Evolutionary conservation across 805 yeast species (phyloP).

Genomic region (Kodamaea laetipori): DNA sequence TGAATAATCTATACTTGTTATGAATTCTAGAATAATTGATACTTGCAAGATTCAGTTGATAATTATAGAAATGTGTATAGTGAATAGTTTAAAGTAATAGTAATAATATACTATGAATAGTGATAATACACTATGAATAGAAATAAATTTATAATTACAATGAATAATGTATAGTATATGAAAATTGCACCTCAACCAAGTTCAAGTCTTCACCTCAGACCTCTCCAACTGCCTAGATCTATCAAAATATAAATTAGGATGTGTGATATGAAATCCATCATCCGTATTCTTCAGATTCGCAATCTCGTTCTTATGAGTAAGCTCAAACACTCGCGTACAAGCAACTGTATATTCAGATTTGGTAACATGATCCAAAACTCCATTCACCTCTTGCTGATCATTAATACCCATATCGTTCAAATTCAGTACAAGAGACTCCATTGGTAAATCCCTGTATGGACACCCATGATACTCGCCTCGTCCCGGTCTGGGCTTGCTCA

Average conservation of each 20-base stretch:
- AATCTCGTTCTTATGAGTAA: constrained; percentile 54
- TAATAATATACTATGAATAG: no score
- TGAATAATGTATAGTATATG: no score
- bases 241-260: constrained; percentile 88
- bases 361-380: constrained; percentile 66
- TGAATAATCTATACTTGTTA: no score
- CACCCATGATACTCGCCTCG: constrained; percentile 85
- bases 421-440: constrained; percentile 60
- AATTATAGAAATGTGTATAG: no score
- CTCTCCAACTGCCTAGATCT: constrained; percentile 62
- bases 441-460: constrained; percentile 77
- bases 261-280: constrained; percentile 67
- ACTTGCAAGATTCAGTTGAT: no score
- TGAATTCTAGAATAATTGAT: no score
- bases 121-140: no score
- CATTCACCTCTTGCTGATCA: constrained; percentile 57
- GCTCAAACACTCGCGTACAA: constrained; percentile 85
- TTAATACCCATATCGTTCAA: constrained; percentile 65
- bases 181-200: no score
- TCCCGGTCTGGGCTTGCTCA: constrained; percentile 69
- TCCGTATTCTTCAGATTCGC: constrained; percentile 32
- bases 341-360: constrained; percentile 79
- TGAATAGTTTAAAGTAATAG: background rate
- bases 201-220: constrained; percentile 9
- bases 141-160: no score